phyloP scores from a whole-genome alignment of 2,329 filamentous ascomycete species.

The Colletotrichum australisinense region DNA sequence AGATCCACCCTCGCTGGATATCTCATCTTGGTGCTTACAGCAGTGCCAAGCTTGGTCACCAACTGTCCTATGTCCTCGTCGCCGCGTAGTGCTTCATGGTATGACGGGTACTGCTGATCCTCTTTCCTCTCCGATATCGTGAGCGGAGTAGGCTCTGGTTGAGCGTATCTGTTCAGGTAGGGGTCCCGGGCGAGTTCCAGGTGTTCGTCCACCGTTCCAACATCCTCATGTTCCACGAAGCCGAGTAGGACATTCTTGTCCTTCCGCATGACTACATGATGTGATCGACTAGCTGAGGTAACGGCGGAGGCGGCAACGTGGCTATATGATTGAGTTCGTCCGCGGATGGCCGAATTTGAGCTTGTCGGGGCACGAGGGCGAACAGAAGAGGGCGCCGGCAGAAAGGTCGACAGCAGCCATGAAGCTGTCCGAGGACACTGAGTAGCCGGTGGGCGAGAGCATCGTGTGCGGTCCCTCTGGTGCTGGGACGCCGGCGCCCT shows the following conservation, averaged over 20 bases:
- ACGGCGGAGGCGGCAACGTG: constrained; percentile 35
- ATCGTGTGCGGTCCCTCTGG: constrained; percentile 2
- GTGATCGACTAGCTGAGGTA: constrained; percentile 36
- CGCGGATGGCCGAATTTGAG: constrained; percentile 6
- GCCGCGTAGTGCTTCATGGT: constrained; percentile 50
- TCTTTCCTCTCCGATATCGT: constrained; percentile 61
- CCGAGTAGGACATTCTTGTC: constrained; percentile 59
- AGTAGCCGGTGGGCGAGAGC: not conserved
- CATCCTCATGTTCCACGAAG: constrained; percentile 62
- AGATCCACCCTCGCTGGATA: constrained; percentile 54
- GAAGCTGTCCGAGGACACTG: constrained; percentile 47
- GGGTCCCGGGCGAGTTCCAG: constrained; percentile 65
- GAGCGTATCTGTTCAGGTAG: constrained; percentile 65
- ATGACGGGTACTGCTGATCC: constrained; percentile 59
- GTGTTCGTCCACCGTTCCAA: constrained; percentile 63
- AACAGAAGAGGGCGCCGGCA: constrained; percentile 39
- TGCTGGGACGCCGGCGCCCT: constrained; percentile 26
- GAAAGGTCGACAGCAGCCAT: constrained; percentile 57
- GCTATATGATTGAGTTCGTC: constrained; percentile 22
- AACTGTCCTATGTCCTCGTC: constrained; percentile 48
- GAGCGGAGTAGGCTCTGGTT: constrained; percentile 59
- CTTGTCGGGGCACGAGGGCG: constrained; percentile 34
- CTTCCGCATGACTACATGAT: not conserved
- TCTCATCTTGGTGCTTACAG: constrained; percentile 54
- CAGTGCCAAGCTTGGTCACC: constrained; percentile 53